Base-by-base conservation (phyloP, 805 yeast species). In the Saccharomyces kudriavzevii region DNA sequence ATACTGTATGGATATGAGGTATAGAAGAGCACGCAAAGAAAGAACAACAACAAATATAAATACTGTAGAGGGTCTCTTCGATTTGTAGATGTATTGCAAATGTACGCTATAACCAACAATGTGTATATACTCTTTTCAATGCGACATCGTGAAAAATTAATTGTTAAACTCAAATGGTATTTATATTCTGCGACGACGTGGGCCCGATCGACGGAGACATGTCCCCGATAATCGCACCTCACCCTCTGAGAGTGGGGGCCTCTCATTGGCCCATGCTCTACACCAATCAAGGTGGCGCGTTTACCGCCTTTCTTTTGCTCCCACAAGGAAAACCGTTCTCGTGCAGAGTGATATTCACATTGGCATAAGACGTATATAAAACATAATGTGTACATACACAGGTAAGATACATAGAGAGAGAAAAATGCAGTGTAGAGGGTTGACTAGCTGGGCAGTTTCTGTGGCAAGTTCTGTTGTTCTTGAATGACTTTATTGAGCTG, bases 401-500 rank as follows among this genome's bases (percentile, higher is more conserved):
- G n/a, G n/a, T n/a, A n/a, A n/a, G n/a, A n/a, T n/a, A n/a, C n/a
- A 27, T 27, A 45, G 40, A 17, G 35, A 40, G 30, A 45, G 20
- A 27, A 29, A 20, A 20, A 30, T 24, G 27, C 25, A 22, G 17
- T 13, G 14, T 24, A 28, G 40, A 35, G 5, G n/a, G 22, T 35
- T 6, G 1, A n/a, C 9, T 17, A 35, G 22, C 9, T 35, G 22
- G 43, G 43, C 24, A 1, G 43, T 24, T 35, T 35, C 17, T 35
- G 43, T 35, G 11, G 43, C 20, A 35, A 17, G 43, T 35, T 35
- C 17, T 35, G 43, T 35, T 35, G 43, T 20, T 35, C 43, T 13
- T 52, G 52, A 45, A 58, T 50, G n/a, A 71, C 65, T 57, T 65
- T 68, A 20, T 67, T 58, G 27, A 73, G 54, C 35, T 72, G 68